Conservation (phyloP, 2,329 filamentous ascomycete species). For the Cladosporium sp. region DNA sequence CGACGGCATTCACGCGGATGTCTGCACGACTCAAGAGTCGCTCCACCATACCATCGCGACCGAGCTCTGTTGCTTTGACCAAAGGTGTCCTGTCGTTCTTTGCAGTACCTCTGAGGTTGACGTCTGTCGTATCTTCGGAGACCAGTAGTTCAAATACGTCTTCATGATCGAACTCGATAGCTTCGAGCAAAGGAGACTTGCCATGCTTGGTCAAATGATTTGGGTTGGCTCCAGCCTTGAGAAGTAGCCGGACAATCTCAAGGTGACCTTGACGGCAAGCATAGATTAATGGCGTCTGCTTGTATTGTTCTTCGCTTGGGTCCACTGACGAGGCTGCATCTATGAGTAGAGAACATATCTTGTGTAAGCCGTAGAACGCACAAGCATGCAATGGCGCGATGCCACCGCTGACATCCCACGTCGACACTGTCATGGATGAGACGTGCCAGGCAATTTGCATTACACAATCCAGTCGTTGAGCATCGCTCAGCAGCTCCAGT, state of each 20-base stretch:
- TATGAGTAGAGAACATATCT: neutral
- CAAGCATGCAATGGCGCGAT: neutral
- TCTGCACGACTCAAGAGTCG: neutral
- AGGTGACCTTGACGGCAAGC: slow-evolving; percentile 16
- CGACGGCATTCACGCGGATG: neutral
- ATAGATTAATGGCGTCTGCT: neutral
- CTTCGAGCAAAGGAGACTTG: neutral
- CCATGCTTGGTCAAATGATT: slow-evolving; percentile 7
- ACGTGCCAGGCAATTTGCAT: neutral
- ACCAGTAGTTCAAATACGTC: neutral
- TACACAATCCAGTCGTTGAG: neutral
- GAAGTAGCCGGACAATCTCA: slow-evolving; percentile 18
- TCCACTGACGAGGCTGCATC: neutral
- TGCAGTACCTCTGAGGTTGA: neutral
- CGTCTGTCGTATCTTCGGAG: neutral
- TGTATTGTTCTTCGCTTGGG: neutral
- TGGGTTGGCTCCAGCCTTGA: slow-evolving; percentile 19
- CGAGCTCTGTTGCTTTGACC: neutral
- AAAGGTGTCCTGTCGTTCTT: neutral
- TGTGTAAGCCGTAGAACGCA: neutral
- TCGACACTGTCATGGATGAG: neutral
- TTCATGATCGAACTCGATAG: neutral
- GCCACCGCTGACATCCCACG: neutral
- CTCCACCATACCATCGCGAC: neutral
- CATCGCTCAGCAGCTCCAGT: neutral